Evolutionary conservation across 352 stramenopile genomes (phyloP), one percentile per base, ranked within the genome.

Genomic region (Phytophthora tubulina): DNA sequence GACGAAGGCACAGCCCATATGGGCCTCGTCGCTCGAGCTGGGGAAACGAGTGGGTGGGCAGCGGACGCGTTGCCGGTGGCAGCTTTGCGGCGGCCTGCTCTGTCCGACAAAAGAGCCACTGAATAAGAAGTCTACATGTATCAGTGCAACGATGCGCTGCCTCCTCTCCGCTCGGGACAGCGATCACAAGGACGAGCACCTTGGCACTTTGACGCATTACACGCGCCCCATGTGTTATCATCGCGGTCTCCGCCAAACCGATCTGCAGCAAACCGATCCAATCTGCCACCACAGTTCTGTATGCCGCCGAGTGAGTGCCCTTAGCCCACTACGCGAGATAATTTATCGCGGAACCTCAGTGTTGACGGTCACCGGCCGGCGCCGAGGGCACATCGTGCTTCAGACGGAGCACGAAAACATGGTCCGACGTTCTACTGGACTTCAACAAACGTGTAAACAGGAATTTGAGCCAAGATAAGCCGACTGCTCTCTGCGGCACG

Each of bases 121-220:
- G 60, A 74, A 67, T 71, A 78, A 72, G 65, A 78, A 72, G 50
- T 74, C 48, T 15, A 27, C 21, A 27, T 27, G 21, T 27, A 49
- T 45, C 60, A 48, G 54, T 55, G 48, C 54, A 65, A 67, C 52
- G 39, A 57, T 55, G 38, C 30, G 14, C 50, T 62, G 54, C 38
- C 49, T 62, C 39, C 38, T 62, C 54, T 60, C 36, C 46, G 14
- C 17, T 21, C 53, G 17, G 21, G 21, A 27, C 45, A 27, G 55
- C 52, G 64, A 74, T 71, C 65, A 74, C 59, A 71, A 73, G 63
- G 65, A 78, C 64, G 70, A 77, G 64, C 58, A 77, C 11, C 44
- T 69, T 70, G 39, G 64, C 58, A 77, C 11, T 36, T 69, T 70
- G 39, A 36, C 6, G 41, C 54, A 67, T 76, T 73, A 70, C 57